Evolutionary conservation across 345 rosid genomes (phyloP).

Genomic region (Pseudoturritis turrita): DNA sequence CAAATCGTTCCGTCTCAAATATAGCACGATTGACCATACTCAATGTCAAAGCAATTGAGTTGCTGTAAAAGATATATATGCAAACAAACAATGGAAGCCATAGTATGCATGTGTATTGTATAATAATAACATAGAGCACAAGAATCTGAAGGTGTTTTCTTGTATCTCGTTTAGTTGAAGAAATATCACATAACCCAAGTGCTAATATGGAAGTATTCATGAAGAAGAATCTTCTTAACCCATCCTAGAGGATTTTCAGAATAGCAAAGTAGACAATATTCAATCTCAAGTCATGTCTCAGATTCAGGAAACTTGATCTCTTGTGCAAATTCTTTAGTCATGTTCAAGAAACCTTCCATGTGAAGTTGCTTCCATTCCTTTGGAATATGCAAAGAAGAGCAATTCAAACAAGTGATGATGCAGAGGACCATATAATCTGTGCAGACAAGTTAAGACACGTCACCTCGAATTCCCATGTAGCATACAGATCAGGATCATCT

Average conservation of each 20-base stretch:
- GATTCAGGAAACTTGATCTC: conserved; percentile 57
- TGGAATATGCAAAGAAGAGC: not conserved
- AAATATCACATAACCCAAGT: not conserved
- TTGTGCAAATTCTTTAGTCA: conserved; percentile 56
- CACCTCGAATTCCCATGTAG: conserved; percentile 93
- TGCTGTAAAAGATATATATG: no score
- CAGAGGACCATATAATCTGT: not conserved
- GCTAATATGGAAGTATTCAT: not conserved
- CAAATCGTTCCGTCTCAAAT: not conserved
- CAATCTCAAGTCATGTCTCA: conserved; percentile 41
- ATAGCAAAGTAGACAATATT: not conserved
- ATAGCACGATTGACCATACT: not conserved
- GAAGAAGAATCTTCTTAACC: not conserved
- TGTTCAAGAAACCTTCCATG: conserved; percentile 61
- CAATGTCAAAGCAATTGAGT: not conserved
- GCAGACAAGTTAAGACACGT: not conserved
- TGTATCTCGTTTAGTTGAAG: not conserved
- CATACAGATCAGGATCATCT: conserved; percentile 63
- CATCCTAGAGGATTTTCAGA: not conserved
- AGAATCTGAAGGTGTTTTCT: not conserved
- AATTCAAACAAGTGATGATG: not conserved
- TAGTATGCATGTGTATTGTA: not conserved
- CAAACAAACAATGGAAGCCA: not conserved
- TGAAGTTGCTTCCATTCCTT: conserved; percentile 71
- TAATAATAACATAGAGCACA: not conserved